Evolutionary conservation across 2,329 filamentous ascomycete genomes (phyloP), one percentile per base, ranked within the genome.

Genomic region (Allantophomopsis cytisporea): DNA sequence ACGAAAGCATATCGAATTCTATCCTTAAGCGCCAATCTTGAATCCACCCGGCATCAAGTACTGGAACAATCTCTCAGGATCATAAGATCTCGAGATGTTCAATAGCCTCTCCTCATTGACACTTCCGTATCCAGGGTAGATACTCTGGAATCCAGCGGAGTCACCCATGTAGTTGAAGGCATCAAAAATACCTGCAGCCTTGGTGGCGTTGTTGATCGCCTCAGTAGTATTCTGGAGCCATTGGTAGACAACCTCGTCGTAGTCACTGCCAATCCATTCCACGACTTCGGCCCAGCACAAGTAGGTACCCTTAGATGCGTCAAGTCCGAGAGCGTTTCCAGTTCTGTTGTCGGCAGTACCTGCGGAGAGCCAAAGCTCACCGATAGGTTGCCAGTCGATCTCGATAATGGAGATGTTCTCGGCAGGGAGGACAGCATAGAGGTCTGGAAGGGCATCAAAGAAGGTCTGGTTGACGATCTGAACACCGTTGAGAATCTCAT

Each of bases 91-190:
- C 14, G 50, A 49, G 1, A 47, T 47, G 16, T 35, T 37, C 41
- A 42, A 47, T 38, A 55, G 15, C 17, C 34, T 38, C 37, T 18
- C 5, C 11, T 42, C 13, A 31, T 39, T 44, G 8, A 17, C 31
- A 6, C 36, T 23, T 5, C 45, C 45, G 34, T 45, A 46, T 8
- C 37, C 36, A n/a, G 21, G 23, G 23, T 28, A 28, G 11, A 28
- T 28, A 8, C 23, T 28, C 39, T 67, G 57, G 6, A 60, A 55
- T 7, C 43, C 41, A 17, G 54, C 51, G 3, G 58, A 57, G 38
- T 63, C 61, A 42, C 61, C 59, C 33, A 62, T 48, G 45, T 61
- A 68, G 47, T 65, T 59, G 44, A 61, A 62, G 11, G 58, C 56
- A 13, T 56, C 52, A 35, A 56, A 55, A 1, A 61, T 48, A 17